Conservation (phyloP, 495 filamentous ascomycete genomes). For the Wilcoxina mikolae region DNA sequence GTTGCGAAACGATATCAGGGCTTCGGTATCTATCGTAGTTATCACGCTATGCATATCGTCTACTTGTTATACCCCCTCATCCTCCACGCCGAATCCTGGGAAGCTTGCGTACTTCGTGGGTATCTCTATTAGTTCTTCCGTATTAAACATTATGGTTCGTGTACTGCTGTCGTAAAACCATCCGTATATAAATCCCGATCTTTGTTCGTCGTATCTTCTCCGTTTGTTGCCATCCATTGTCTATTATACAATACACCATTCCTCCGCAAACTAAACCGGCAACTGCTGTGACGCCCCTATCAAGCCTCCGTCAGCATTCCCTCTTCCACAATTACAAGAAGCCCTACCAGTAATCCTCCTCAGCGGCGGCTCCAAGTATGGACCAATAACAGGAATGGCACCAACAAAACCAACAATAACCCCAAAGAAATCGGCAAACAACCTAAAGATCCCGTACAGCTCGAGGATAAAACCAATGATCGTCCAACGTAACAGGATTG, state of each 20-base stretch:
- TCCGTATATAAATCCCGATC: too few relatives aligned
- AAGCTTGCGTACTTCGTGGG: too few relatives aligned
- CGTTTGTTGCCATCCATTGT: not conserved
- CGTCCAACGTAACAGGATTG: constrained; percentile 81
- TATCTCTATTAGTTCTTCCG: too few relatives aligned
- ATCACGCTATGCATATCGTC: too few relatives aligned
- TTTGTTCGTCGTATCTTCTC: too few relatives aligned
- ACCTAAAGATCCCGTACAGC: constrained; percentile 75
- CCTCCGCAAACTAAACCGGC: constrained; percentile 16
- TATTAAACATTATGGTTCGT: too few relatives aligned
- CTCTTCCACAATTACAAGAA: constrained; percentile 12
- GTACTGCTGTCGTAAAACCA: too few relatives aligned
- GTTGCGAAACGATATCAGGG: too few relatives aligned
- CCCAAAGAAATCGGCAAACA: constrained; percentile 93
- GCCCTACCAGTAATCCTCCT: constrained; percentile 25
- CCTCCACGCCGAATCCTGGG: too few relatives aligned
- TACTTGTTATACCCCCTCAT: too few relatives aligned
- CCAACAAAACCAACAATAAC: constrained; percentile 77
- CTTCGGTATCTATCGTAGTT: too few relatives aligned
- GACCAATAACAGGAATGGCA: constrained; percentile 58
- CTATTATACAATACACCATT: constrained; percentile 1
- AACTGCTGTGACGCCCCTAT: constrained; percentile 21
- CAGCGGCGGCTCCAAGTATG: constrained; percentile 25
- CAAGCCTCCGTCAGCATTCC: not conserved
- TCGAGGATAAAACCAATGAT: constrained; percentile 80